Base-by-base conservation (phyloP, 2,329 filamentous ascomycete species). In the Setomelanomma holmii region DNA sequence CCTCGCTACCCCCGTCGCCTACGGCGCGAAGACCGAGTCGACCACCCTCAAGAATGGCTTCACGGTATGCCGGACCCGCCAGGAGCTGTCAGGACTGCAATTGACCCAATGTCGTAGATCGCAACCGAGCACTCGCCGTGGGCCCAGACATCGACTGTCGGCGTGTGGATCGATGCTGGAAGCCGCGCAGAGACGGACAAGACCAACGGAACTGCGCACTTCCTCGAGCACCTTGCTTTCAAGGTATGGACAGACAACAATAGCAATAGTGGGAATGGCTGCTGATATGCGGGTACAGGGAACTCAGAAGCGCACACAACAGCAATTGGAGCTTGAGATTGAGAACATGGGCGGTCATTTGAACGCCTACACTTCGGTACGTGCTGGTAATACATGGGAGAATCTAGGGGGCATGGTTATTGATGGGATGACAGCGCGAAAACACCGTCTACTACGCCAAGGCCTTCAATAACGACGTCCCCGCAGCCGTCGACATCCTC, bases 391-490 rank as follows among this genome's bases (percentile, higher is more conserved):
- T 40, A 27, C 11, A 27, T 20, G 45, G 16, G 10, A 5, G 33
- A 11, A 10, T 1, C 12, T 35, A 36, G 73, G 56, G 19, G 44
- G 35, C 24, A 30, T 40, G 40, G 27, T 48, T 51, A 57, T 56
- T 72, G 64, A 73, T 58, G 59, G 71, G 91, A 42, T 36, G 23
- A 57, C 64, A 78, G 93, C 91, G 95, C 79, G 95, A 99, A 81
- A 98, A 97, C 86, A 99, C 95, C 71, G 95, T 99, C 75, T 99
- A 99, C 86, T 99, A 98, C 80, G 95, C 95, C 80, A 97, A 98
- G 84, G 89, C 93, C 63, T 96, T 99, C 85, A 99, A 99, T 84
- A 87, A 89, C 79, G 93, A 99, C 77, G 92, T 98, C 57, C 93
- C 93, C 72, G 90, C 93, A 78, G 91, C 91, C 75, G 95, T 99